A percentile compares a stretch with the other conserved stretches of the same genome.
Conservation (phyloP, 495 filamentous ascomycete genomes). For the Apiosordaria backusii region DNA sequence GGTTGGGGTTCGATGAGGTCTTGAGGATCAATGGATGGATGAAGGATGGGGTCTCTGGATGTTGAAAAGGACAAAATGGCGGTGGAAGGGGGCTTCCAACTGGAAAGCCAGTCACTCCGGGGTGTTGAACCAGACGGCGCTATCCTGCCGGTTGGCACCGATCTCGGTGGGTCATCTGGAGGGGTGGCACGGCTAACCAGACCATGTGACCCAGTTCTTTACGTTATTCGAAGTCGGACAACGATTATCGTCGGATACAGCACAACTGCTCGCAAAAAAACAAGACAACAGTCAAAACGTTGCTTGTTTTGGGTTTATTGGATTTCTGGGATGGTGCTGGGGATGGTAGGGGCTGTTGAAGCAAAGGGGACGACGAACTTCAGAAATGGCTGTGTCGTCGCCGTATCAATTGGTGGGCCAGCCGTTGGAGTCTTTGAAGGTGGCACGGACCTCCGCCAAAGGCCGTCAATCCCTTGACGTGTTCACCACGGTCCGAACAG, state of each 20-base stretch:
- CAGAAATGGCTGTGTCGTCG: not conserved
- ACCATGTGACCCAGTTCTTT: constrained; percentile 23
- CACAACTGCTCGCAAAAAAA: not conserved
- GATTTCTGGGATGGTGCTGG: not conserved
- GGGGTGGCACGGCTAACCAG: constrained; percentile 1
- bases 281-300: not conserved
- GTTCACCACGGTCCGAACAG: not conserved
- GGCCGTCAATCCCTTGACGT: not conserved
- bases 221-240: not conserved
- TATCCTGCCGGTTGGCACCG: constrained; percentile 23
- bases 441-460: not conserved
- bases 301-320: not conserved
- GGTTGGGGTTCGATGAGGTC: not conserved
- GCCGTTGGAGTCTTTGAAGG: not conserved
- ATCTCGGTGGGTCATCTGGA: constrained; percentile 29
- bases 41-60: not conserved
- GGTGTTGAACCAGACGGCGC: constrained; percentile 13
- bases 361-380: not conserved
- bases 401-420: not conserved
- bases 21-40: not conserved
- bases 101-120: not conserved
- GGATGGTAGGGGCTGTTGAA: not conserved
- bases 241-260: not conserved
- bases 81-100: constrained; percentile 19
- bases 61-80: constrained; percentile 22